Conservation (phyloP, 2,329 filamentous ascomycete genomes). For the Helotiales sp. region DNA sequence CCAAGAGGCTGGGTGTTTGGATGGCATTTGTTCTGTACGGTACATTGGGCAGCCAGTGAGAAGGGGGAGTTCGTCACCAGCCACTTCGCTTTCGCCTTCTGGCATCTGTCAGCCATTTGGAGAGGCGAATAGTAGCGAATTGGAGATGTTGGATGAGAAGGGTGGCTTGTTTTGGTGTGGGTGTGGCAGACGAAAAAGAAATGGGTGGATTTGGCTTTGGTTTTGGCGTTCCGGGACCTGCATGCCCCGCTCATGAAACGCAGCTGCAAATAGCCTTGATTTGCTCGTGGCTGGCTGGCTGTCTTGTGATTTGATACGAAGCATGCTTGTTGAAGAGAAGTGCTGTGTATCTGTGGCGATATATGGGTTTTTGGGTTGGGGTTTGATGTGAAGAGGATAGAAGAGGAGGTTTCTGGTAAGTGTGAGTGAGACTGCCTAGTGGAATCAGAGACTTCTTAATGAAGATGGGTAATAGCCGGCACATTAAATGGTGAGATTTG, state of each 20-base stretch:
- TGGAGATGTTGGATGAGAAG: neutral
- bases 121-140: neutral
- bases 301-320: neutral
- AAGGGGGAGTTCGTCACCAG: neutral
- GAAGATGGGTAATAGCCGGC: neutral
- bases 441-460: neutral
- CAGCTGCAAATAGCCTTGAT: neutral
- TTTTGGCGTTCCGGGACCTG: slow-evolving; percentile 6
- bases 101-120: neutral
- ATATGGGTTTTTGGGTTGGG: neutral
- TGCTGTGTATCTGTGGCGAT: neutral
- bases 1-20: slow-evolving; percentile 1
- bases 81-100: neutral
- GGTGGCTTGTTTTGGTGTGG: neutral
- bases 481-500: neutral
- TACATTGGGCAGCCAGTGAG: slow-evolving; percentile 1
- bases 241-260: neutral
- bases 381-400: no score
- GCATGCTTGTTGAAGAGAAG: neutral
- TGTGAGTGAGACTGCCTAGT: neutral
- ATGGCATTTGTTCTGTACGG: neutral
- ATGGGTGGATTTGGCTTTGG: no score
- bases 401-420: neutral
- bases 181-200: neutral
- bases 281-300: neutral